Percentiles rank a stretch among this genome's conserved stretches.
phyloP scores from a whole-genome alignment of 208 protist genomes.

The Leishmania gerbilli region DNA sequence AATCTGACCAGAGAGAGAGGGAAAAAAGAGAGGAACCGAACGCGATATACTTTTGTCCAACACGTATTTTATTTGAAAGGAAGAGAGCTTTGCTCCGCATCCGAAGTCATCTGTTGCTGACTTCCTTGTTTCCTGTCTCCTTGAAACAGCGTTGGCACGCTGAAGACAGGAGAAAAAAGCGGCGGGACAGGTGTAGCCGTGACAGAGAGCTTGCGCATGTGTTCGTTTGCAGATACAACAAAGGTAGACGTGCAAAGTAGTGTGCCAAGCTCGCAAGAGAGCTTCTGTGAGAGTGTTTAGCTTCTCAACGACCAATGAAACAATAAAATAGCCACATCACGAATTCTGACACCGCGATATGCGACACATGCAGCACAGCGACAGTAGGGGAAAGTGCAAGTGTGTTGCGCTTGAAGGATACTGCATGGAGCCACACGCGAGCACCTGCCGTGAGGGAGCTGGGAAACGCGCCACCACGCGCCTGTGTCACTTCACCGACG shows the following conservation, averaged over 20 bases:
- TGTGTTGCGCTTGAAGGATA: background rate
- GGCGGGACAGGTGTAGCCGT: background rate
- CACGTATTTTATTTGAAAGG: conserved; percentile 10
- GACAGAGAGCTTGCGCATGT: background rate
- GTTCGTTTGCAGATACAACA: background rate
- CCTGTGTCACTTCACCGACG: background rate
- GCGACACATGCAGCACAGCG: background rate
- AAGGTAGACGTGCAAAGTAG: background rate
- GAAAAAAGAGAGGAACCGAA: conserved; percentile 2
- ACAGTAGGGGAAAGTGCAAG: background rate
- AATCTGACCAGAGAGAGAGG: background rate
- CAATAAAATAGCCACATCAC: background rate
- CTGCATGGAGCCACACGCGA: background rate
- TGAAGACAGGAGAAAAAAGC: background rate
- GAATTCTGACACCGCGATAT: background rate
- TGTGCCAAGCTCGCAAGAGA: background rate
- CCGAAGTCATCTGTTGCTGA: background rate
- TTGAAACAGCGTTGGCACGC: background rate
- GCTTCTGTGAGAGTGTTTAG: background rate
- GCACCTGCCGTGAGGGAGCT: background rate
- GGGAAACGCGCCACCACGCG: background rate
- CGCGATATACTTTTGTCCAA: background rate
- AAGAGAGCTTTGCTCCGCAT: background rate
- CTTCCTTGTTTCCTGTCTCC: background rate
- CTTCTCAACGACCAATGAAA: background rate